These are phyloP conservation scores for Fistulina hepatica DNA, from an alignment of 1,284 basidiomycete genomes.

Conservation along the genomic window DNA sequence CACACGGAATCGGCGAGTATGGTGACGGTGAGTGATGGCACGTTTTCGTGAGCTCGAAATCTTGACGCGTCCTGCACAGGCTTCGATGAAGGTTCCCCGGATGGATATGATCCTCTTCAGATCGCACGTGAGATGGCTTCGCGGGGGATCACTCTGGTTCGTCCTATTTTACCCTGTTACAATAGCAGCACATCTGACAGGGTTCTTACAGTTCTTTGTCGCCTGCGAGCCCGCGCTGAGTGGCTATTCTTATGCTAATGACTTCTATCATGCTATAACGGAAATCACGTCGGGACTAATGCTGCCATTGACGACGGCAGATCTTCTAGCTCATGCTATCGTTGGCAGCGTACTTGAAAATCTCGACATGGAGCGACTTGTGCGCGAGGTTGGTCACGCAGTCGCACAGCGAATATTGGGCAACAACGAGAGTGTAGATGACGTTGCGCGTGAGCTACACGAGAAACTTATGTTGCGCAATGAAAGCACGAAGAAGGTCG, in stretches of 20 bases:
- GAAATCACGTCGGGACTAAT: slow-evolving; percentile 90
- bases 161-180: slow-evolving; percentile 19
- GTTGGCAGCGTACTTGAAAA: slow-evolving; percentile 96
- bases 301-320: slow-evolving; percentile 93
- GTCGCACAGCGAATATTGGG: slow-evolving; percentile 87
- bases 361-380: slow-evolving; percentile 95
- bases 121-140: slow-evolving; percentile 85
- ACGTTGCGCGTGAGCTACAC: slow-evolving; percentile 89
- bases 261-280: slow-evolving; percentile 92
- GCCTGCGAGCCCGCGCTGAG: slow-evolving; percentile 97
- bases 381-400: slow-evolving; percentile 86
- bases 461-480: slow-evolving; percentile 86
- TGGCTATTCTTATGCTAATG: slow-evolving; percentile 88
- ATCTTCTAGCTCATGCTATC: slow-evolving; percentile 94
- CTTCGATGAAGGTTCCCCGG: slow-evolving; percentile 86
- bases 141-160: slow-evolving; percentile 79
- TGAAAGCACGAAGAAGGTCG: slow-evolving; percentile 93
- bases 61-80: slow-evolving; percentile 35
- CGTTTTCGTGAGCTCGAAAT: slow-evolving; percentile 2
- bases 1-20: slow-evolving; percentile 89
- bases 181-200: neutral
- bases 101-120: slow-evolving; percentile 84
- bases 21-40: slow-evolving; percentile 63
- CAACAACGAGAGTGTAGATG: slow-evolving; percentile 89
- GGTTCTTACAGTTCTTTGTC: slow-evolving; percentile 72